Evolutionary conservation across 805 yeast species (phyloP).

Genomic region (Candida yuanshanica): DNA sequence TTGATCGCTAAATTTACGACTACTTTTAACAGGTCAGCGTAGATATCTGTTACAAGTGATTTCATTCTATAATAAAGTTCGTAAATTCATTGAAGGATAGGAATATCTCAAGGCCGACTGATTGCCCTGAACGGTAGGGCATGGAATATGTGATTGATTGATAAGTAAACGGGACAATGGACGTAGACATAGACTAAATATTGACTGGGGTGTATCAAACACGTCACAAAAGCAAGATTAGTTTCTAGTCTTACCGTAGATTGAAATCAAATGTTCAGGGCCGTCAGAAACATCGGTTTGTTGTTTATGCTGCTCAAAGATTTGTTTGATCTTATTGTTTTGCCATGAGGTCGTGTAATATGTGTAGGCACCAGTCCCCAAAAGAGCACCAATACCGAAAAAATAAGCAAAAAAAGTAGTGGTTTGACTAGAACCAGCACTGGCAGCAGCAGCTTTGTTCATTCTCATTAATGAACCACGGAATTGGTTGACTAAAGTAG

Average conservation of each 20-base stretch:
- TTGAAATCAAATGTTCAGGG: not conserved
- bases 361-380: conserved; percentile 13
- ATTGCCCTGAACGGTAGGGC: too few species aligned
- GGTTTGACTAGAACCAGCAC: conserved; percentile 5
- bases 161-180: too few species aligned
- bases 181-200: too few species aligned
- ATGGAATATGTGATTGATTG: too few species aligned
- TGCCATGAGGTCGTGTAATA: conserved; percentile 21
- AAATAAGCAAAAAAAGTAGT: conserved; percentile 14
- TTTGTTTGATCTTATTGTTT: conserved; percentile 22
- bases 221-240: too few species aligned
- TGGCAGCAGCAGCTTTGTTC: conserved; percentile 15
- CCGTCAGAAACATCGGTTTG: not conserved
- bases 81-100: not conserved
- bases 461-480: conserved; percentile 18
- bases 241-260: too few species aligned
- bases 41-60: too few species aligned
- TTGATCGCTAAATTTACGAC: too few species aligned
- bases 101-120: not conserved
- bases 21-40: too few species aligned
- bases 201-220: too few species aligned
- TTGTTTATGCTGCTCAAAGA: conserved; percentile 11
- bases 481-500: conserved; percentile 18
- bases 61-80: not conserved
- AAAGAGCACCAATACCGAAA: conserved; percentile 15